Conservation (phyloP, 1,284 basidiomycete genomes). For the Cutaneotrichosporon cyanovorans region DNA sequence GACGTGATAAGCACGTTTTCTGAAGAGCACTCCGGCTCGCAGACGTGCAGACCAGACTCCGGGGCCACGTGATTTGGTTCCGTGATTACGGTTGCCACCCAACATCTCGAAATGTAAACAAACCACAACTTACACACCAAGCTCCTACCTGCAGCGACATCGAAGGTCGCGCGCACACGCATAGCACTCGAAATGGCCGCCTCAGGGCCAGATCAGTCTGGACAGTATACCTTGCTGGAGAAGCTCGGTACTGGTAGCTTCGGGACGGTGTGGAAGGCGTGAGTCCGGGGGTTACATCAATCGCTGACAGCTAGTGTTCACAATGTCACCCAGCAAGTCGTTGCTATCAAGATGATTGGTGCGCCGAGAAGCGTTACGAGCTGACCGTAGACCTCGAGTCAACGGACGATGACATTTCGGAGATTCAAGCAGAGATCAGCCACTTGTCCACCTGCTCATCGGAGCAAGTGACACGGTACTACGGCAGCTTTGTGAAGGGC, state of each 20-base stretch:
- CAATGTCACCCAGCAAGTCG: slow-evolving; percentile 84
- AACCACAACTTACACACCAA: not conserved
- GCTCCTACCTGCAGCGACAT: too few species aligned
- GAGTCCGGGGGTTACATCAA: too few species aligned
- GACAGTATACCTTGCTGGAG: slow-evolving; percentile 85
- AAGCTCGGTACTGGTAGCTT: slow-evolving; percentile 97
- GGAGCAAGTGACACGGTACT: slow-evolving; percentile 91
- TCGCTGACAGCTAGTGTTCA: slow-evolving; percentile 54
- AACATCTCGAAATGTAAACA: not conserved
- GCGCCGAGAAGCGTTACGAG: slow-evolving; percentile 26
- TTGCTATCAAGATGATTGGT: slow-evolving; percentile 98
- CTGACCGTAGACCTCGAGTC: slow-evolving; percentile 47
- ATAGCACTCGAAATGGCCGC: not conserved
- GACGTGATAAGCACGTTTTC: not conserved
- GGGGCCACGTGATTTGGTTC: not conserved
- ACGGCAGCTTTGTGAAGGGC: slow-evolving; percentile 90
- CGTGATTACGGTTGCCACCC: slow-evolving; percentile 2
- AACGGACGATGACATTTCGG: slow-evolving; percentile 88
- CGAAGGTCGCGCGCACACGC: not conserved
- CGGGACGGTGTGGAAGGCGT: slow-evolving; percentile 91
- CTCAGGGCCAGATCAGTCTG: slow-evolving; percentile 57
- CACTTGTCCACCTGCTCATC: slow-evolving; percentile 93
- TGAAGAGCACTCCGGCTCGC: too few species aligned
- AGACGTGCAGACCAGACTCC: too few species aligned
- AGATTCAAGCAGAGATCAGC: slow-evolving; percentile 96